These are phyloP conservation scores for Nigrospora sphaerica DNA, from an alignment of 2,329 filamentous ascomycete species.

Conservation along the genomic window DNA sequence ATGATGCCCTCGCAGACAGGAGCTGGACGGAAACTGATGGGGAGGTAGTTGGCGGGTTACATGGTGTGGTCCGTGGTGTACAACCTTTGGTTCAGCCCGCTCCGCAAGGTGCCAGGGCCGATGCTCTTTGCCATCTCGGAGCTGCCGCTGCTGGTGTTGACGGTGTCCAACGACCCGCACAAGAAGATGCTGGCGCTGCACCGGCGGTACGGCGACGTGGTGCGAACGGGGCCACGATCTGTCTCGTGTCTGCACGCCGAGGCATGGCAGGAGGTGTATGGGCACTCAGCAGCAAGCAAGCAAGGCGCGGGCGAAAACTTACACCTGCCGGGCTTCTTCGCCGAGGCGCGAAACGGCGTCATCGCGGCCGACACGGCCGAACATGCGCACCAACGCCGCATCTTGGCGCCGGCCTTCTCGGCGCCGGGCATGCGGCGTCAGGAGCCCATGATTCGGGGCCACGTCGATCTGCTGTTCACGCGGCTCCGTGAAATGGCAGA, in stretches of 20 bases:
- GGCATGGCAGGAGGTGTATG: background rate
- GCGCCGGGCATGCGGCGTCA: background rate
- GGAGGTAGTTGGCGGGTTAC: too few relatives aligned
- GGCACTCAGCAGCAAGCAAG: background rate
- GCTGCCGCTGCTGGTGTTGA: background rate
- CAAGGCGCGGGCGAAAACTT: background rate
- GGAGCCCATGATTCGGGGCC: background rate
- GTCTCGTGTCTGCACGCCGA: background rate
- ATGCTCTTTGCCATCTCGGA: background rate
- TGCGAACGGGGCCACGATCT: background rate
- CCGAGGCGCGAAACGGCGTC: background rate
- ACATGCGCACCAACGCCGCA: background rate
- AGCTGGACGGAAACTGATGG: too few relatives aligned
- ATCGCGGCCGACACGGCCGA: background rate
- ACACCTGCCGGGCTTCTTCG: background rate
- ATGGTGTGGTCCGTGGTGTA: background rate
- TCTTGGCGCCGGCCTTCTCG: background rate
- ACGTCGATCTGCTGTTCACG: background rate
- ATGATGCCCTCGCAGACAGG: too few relatives aligned
- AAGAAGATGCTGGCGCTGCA: background rate
- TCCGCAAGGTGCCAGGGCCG: background rate
- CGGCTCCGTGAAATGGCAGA: background rate
- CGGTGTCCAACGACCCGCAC: background rate
- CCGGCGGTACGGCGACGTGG: background rate
- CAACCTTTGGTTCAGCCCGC: background rate